These are phyloP conservation scores for Paraleonurus japonicus DNA, from an alignment of 257 asterid genomes.

Conservation along the genomic window DNA sequence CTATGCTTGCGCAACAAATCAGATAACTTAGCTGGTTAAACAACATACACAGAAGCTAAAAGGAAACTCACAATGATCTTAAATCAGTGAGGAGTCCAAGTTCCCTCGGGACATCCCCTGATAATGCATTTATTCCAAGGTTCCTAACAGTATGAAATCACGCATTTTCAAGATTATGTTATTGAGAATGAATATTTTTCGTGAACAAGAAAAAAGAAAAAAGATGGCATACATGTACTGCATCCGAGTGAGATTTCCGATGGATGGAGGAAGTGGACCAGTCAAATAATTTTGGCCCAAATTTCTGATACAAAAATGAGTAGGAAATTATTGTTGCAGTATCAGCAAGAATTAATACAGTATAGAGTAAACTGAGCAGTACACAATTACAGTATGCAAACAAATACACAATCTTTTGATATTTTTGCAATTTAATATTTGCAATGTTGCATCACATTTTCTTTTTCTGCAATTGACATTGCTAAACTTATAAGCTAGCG, in stretches of 20 bases:
- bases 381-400: not conserved
- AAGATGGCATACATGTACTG: conserved; percentile 52
- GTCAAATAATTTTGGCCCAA: conserved; percentile 59
- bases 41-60: not conserved
- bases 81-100: conserved; percentile 69
- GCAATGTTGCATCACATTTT: not conserved
- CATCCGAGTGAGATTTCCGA: conserved; percentile 60
- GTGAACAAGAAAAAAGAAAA: not conserved
- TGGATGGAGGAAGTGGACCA: conserved; percentile 65
- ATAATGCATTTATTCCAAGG: conserved; percentile 59
- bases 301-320: conserved; percentile 40
- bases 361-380: not conserved
- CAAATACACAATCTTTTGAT: not conserved
- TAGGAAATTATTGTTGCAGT: not conserved
- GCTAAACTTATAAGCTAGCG: not conserved
- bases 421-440: not conserved
- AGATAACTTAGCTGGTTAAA: not conserved
- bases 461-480: not conserved
- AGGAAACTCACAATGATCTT: conserved; percentile 48
- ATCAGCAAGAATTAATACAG: not conserved
- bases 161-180: not conserved
- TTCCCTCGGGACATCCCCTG: conserved; percentile 71
- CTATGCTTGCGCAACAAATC: not conserved
- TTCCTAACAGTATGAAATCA: conserved; percentile 37
- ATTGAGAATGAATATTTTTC: not conserved